Evolutionary conservation across 2,329 filamentous ascomycete species (phyloP).

Genomic region (Cladosporium sp.): DNA sequence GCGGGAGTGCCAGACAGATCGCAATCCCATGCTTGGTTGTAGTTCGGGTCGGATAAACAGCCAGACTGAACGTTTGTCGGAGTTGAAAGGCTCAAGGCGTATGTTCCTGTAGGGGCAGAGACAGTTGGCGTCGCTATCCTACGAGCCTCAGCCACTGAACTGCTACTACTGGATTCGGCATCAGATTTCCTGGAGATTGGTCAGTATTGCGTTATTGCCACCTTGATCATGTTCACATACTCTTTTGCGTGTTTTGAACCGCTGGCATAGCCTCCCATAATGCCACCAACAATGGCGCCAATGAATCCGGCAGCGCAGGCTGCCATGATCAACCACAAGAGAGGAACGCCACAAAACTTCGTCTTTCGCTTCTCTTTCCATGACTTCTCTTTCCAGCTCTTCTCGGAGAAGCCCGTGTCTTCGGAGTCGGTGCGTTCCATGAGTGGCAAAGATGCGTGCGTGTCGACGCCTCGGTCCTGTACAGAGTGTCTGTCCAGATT

Average conservation of each 20-base stretch:
- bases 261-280: constrained; percentile 30
- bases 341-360: constrained; percentile 29
- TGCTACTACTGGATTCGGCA: constrained; percentile 2
- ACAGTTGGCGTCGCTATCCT: constrained; percentile 45
- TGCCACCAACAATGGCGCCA: constrained; percentile 27
- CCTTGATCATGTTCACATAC: constrained; percentile 14
- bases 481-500: constrained; percentile 14
- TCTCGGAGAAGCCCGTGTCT: constrained; percentile 12
- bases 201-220: background rate
- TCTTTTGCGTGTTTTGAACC: constrained; percentile 18
- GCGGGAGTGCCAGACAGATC: constrained; percentile 36
- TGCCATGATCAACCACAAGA: constrained; percentile 30
- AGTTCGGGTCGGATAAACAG: constrained; percentile 52
- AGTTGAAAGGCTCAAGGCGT: constrained; percentile 47
- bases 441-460: constrained; percentile 13
- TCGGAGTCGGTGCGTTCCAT: constrained; percentile 4
- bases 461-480: constrained; percentile 11
- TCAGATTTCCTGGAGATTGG: constrained; percentile 3
- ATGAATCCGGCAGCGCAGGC: constrained; percentile 27
- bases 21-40: constrained; percentile 59
- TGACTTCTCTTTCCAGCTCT: constrained; percentile 31
- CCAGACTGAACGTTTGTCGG: constrained; percentile 45
- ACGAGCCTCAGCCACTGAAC: constrained; percentile 30
- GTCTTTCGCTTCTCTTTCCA: constrained; percentile 35
- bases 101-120: constrained; percentile 51